Base-by-base conservation (phyloP, 345 rosid genomes). In the Cochlearia excelsa region DNA sequence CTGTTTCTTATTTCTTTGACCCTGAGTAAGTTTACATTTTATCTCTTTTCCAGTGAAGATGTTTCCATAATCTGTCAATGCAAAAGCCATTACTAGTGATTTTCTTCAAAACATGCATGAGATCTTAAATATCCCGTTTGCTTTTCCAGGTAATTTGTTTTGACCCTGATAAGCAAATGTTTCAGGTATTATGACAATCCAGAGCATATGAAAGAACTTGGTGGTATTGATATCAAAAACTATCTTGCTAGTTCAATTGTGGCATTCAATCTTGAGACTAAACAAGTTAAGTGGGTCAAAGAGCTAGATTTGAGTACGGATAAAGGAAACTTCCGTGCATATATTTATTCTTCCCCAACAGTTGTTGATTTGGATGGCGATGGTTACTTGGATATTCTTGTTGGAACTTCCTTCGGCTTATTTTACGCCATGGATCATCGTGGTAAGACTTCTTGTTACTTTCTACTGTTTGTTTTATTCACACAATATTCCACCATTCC, bases 311-410 rank as follows among this genome's bases (percentile, higher is more conserved):
- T 84, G 69, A 94, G 97, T 74, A 88, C 84, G 35, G 96, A 84
- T 68, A 65, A 74, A 51, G 64, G 82, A 57, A 80, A 79, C 34
- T 90, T 70, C 68, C 89, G 89, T 33, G 95, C 99, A 34, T 88
- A 84, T 76, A 82, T 94, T 69, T 86, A 85, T 70, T 94, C 99
- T 65, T 85, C 97, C 56, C 97, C 97, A 35, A 84, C 90, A 26
- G 96, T 87, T 59, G 86, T 81, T 82, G 99, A 94, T 81, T 86
- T 94, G 88, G 96, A 94, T 77, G 97, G 97, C 28, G 97, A 94
- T 82, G 99, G 99, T 45, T 79, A 90, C 68, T 72, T 94, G 86
- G 99, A 94, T 76, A 87, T 94, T 62, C 93, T 90, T 69, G 90
- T 90, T 26, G 99, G 99, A 65, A 94, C 96, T 62, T 94, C 97